A percentile compares a stretch with the other conserved stretches of the same genome.
These are phyloP conservation scores for Juglanconis oblonga DNA, from an alignment of 2,329 filamentous ascomycete species.

Conservation along the genomic window DNA sequence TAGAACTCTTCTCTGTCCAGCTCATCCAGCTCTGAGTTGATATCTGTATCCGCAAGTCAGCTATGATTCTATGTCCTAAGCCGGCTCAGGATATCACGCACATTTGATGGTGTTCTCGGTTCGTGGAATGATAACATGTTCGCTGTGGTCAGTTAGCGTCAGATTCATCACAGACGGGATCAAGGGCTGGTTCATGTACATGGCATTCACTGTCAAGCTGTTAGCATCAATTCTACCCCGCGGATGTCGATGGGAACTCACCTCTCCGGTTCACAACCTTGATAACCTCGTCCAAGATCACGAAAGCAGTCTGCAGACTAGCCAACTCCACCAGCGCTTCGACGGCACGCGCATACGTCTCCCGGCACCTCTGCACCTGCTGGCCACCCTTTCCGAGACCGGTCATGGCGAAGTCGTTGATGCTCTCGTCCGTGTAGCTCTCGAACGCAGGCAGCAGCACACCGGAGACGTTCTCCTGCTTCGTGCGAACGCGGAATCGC, in stretches of 20 bases:
- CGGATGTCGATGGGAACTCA: constrained; percentile 34
- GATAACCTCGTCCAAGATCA: constrained; percentile 97
- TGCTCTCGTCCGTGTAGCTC: constrained; percentile 81
- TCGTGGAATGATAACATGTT: constrained; percentile 93
- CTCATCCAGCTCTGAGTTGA: constrained; percentile 97
- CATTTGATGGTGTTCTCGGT: constrained; percentile 99
- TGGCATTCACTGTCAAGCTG: constrained; percentile 72
- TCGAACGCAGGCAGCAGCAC: constrained; percentile 93
- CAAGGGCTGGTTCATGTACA: constrained; percentile 51
- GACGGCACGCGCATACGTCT: constrained; percentile 93
- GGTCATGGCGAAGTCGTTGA: constrained; percentile 94
- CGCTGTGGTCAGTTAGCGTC: constrained; percentile 43
- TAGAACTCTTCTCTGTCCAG: constrained; percentile 98
- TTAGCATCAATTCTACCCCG: constrained; percentile 29
- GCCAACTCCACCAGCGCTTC: constrained; percentile 94
- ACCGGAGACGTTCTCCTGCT: constrained; percentile 98
- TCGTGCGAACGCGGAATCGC: constrained; percentile 87
- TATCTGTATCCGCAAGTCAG: constrained; percentile 53
- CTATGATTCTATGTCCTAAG: background rate
- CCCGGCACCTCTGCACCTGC: constrained; percentile 89
- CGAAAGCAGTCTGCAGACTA: constrained; percentile 94
- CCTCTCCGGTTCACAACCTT: constrained; percentile 97
- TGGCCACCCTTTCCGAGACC: constrained; percentile 95
- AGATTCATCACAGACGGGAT: no score
- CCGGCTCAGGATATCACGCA: constrained; percentile 33